Conservation (phyloP, 352 stramenopile species). For the Pythium utonaiense region DNA sequence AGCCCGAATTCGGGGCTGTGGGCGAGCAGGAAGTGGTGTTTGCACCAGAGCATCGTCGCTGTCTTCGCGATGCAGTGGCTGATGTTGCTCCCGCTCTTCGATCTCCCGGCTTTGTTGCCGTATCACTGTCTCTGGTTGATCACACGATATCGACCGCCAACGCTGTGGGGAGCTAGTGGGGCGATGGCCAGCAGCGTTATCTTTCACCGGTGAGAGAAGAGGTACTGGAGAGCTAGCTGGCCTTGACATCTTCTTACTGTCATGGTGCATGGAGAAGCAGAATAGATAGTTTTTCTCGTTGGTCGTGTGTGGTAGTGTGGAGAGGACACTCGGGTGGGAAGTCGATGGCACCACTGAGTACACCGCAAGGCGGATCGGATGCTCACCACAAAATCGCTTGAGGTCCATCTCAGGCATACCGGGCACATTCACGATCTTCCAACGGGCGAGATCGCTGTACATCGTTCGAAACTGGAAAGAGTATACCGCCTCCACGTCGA, state of each 20-base stretch:
- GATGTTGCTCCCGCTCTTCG: background rate
- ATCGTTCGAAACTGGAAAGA: conserved; percentile 60
- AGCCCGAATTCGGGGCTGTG: conserved; percentile 16
- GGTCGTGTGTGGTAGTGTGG: conserved; percentile 20
- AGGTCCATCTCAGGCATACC: conserved; percentile 40
- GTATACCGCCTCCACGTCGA: conserved; percentile 43
- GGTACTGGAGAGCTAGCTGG: too few relatives aligned
- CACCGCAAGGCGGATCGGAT: conserved; percentile 38
- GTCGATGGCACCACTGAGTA: conserved; percentile 31
- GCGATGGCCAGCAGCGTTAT: background rate
- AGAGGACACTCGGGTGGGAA: background rate
- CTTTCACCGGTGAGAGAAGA: background rate
- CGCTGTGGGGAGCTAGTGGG: conserved; percentile 9
- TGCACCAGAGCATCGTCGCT: background rate
- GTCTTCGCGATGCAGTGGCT: background rate
- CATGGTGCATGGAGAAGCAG: conserved; percentile 42
- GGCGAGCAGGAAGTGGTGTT: background rate
- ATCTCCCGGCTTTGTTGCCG: conserved; percentile 13
- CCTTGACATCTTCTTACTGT: too few relatives aligned
- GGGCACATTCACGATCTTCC: conserved; percentile 44
- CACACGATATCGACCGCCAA: conserved; percentile 25
- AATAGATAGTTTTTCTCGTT: conserved; percentile 44
- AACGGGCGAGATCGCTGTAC: conserved; percentile 40
- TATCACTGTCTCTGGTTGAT: conserved; percentile 17
- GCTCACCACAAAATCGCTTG: conserved; percentile 28